Percentiles rank a stretch among this genome's conserved stretches.
These are phyloP conservation scores for Apiospora saccharicola DNA, from an alignment of 2,329 filamentous ascomycete species.

Conservation along the genomic window DNA sequence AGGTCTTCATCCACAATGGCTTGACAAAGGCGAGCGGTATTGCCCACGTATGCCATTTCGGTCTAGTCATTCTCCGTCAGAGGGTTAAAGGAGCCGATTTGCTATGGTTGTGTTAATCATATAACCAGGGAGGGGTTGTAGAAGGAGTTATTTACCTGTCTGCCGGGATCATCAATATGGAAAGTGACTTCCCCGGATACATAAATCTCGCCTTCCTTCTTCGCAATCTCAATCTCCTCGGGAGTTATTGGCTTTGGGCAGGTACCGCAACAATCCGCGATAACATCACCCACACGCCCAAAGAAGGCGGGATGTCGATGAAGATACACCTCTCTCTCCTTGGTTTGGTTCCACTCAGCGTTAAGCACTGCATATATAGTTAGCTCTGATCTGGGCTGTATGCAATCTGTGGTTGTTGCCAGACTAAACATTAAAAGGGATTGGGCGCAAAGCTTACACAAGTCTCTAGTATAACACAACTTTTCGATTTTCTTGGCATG, in stretches of 20 bases:
- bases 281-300: constrained; percentile 75
- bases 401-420: neutral
- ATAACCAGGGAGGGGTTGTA: neutral
- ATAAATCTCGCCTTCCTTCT: constrained; percentile 78
- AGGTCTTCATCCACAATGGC: constrained; percentile 80
- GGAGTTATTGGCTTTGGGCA: constrained; percentile 75
- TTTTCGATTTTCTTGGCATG: constrained; percentile 79
- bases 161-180: constrained; percentile 81
- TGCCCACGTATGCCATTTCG: constrained; percentile 88
- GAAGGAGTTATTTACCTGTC: constrained; percentile 57
- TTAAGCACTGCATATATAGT: constrained; percentile 65
- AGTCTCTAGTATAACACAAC: constrained; percentile 80
- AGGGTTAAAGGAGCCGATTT: constrained; percentile 77
- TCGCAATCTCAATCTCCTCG: constrained; percentile 74
- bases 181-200: constrained; percentile 78
- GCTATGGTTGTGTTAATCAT: constrained; percentile 32
- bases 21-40: constrained; percentile 78
- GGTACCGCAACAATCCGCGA: constrained; percentile 81
- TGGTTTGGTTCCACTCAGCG: constrained; percentile 83
- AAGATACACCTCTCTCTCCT: constrained; percentile 77
- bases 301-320: constrained; percentile 90
- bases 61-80: constrained; percentile 87
- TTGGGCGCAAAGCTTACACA: constrained; percentile 50
- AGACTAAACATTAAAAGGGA: neutral
- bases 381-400: neutral